These are phyloP conservation scores for Clathrus columnatus DNA, from an alignment of 768 basidiomycete species.

Conservation along the genomic window DNA sequence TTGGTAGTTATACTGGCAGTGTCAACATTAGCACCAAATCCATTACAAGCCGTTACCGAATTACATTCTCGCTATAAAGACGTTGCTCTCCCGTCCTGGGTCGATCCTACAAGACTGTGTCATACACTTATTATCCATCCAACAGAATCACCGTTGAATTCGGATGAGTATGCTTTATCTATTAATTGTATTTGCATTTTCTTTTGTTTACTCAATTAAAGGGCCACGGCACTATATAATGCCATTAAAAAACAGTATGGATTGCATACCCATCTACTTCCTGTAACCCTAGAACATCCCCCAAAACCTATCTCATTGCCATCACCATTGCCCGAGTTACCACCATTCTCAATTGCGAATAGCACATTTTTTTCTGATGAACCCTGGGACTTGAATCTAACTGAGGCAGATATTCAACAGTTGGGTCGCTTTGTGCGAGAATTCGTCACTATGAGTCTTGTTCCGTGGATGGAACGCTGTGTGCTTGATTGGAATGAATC, in stretches of 20 bases:
- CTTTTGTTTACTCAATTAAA: slow-evolving; percentile 22
- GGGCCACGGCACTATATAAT: slow-evolving; percentile 72
- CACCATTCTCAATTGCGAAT: slow-evolving; percentile 37
- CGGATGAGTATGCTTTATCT: slow-evolving; percentile 65
- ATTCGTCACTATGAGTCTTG: slow-evolving; percentile 77
- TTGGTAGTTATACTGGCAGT: slow-evolving; percentile 67
- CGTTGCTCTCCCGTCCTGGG: slow-evolving; percentile 70
- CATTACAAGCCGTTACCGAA: slow-evolving; percentile 67
- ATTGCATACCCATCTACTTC: slow-evolving; percentile 63
- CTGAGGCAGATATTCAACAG: slow-evolving; percentile 65
- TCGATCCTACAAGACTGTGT: slow-evolving; percentile 60
- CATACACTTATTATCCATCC: slow-evolving; percentile 78
- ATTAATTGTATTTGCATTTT: slow-evolving; percentile 6
- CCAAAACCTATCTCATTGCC: slow-evolving; percentile 65
- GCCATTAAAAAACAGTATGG: slow-evolving; percentile 85
- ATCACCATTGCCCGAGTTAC: slow-evolving; percentile 56
- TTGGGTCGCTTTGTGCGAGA: slow-evolving; percentile 76
- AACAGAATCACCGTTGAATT: slow-evolving; percentile 53
- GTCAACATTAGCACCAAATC: slow-evolving; percentile 74
- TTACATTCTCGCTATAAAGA: slow-evolving; percentile 48
- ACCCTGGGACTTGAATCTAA: slow-evolving; percentile 31
- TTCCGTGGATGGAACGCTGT: slow-evolving; percentile 96
- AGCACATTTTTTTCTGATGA: slow-evolving; percentile 12
- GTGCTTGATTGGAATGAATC: slow-evolving; percentile 91
- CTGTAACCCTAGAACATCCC: slow-evolving; percentile 47